phyloP scores from a whole-genome alignment of 768 basidiomycete genomes.

The Galerina sulciceps region DNA sequence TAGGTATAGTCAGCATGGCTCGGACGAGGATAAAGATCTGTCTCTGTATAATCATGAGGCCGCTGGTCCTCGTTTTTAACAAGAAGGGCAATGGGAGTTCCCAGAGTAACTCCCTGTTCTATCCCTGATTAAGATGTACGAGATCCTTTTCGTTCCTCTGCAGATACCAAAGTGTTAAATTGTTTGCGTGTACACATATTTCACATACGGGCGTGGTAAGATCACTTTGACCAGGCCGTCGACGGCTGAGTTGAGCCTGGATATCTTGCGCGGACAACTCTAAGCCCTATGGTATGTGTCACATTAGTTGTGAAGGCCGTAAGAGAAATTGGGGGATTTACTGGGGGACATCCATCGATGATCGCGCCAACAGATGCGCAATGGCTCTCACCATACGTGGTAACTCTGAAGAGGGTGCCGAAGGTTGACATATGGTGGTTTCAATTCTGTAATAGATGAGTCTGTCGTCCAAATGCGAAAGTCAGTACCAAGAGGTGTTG shows the following conservation, averaged over 20 bases:
- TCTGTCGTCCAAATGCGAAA: too few species aligned
- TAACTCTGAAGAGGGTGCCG: conserved; percentile 89
- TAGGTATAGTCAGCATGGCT: conserved; percentile 99
- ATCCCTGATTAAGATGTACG: conserved; percentile 90
- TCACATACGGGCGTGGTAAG: conserved; percentile 89
- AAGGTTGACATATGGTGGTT: conserved; percentile 76
- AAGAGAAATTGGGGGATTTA: conserved; percentile 32
- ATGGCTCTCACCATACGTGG: conserved; percentile 98
- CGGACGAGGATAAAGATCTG: conserved; percentile 95
- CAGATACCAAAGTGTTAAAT: conserved; percentile 1
- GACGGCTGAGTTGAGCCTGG: conserved; percentile 87
- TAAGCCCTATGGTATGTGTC: conserved; percentile 63
- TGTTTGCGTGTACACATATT: background rate
- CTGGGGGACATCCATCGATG: conserved; percentile 96
- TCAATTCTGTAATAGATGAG: background rate
- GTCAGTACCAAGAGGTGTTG: background rate
- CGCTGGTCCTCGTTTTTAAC: conserved; percentile 98
- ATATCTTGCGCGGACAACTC: conserved; percentile 81
- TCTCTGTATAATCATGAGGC: conserved; percentile 98
- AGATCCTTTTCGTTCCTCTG: conserved; percentile 96
- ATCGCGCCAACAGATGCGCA: conserved; percentile 97
- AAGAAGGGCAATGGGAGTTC: conserved; percentile 96
- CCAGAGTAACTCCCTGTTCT: conserved; percentile 93
- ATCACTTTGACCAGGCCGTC: conserved; percentile 94
- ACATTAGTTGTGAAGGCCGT: conserved; percentile 10